A percentile compares a stretch with the other conserved stretches of the same genome.
phyloP scores from a whole-genome alignment of 1,284 basidiomycete genomes.

The Sanghuangporus baumii region DNA sequence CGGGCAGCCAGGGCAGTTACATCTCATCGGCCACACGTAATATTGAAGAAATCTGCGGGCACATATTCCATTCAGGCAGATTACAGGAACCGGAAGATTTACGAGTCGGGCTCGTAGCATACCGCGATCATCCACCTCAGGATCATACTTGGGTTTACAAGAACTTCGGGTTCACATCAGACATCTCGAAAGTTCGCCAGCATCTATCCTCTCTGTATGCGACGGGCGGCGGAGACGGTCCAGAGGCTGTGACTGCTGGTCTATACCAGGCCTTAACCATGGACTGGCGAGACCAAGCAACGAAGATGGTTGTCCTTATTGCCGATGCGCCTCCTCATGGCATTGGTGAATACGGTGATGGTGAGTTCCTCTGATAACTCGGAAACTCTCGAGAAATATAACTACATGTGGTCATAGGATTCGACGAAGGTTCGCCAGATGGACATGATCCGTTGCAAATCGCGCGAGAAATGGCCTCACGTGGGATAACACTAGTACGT shows the following conservation, averaged over 20 bases:
- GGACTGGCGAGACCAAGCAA: slow-evolving; percentile 87
- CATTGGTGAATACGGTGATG: slow-evolving; percentile 89
- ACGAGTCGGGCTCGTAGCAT: slow-evolving; percentile 85
- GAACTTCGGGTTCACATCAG: slow-evolving; percentile 92
- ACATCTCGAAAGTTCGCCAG: slow-evolving; percentile 83
- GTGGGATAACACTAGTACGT: slow-evolving; percentile 84
- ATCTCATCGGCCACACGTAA: slow-evolving; percentile 93
- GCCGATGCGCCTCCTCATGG: slow-evolving; percentile 98
- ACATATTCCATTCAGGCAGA: slow-evolving; percentile 93
- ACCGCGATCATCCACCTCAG: slow-evolving; percentile 93
- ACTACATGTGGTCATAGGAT: slow-evolving; percentile 44
- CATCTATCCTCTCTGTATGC: slow-evolving; percentile 85
- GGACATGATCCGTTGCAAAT: slow-evolving; percentile 88
- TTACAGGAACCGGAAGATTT: slow-evolving; percentile 84
- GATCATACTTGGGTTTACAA: slow-evolving; percentile 91
- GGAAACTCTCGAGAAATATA: neutral
- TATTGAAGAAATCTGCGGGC: slow-evolving; percentile 94
- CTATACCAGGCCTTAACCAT: slow-evolving; percentile 82
- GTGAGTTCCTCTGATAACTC: slow-evolving; percentile 35
- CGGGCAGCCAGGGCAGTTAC: slow-evolving; percentile 81
- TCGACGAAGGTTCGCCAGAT: slow-evolving; percentile 89
- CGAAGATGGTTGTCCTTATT: slow-evolving; percentile 93
- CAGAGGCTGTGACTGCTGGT: slow-evolving; percentile 95
- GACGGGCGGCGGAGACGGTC: slow-evolving; percentile 95
- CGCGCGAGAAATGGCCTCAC: slow-evolving; percentile 83